Conservation (phyloP, 1,139 yeast species). For the Suhomyces bokatorum region DNA sequence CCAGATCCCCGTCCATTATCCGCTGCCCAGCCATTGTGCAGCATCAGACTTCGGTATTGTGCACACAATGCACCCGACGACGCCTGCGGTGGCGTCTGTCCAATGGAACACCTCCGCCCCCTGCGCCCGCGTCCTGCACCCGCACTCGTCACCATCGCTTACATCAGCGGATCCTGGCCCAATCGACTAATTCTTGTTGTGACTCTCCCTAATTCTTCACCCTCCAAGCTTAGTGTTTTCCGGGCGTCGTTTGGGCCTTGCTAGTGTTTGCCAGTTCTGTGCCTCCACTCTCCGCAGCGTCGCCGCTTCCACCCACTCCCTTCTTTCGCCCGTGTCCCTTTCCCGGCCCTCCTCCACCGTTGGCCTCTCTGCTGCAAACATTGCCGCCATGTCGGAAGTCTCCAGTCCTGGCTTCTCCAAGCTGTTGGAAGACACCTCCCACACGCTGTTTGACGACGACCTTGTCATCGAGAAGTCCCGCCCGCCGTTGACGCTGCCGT, state of each 20-base stretch:
- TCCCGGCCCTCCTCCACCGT: background rate
- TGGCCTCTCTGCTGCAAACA: background rate
- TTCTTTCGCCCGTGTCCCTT: background rate
- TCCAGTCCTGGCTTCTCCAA: slow-evolving; percentile 7
- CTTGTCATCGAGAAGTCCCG: background rate
- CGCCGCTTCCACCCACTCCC: background rate
- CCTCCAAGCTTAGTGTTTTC: background rate
- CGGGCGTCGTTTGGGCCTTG: background rate
- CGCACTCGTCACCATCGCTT: too few relatives aligned
- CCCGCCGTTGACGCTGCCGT: slow-evolving; percentile 5
- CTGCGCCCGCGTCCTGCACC: too few relatives aligned
- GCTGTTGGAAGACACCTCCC: slow-evolving; percentile 7
- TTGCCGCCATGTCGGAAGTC: slow-evolving; percentile 1
- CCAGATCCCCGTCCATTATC: too few relatives aligned
- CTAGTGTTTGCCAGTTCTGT: background rate
- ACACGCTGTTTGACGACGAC: slow-evolving; percentile 6
- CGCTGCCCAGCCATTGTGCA: background rate
- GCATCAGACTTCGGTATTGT: background rate
- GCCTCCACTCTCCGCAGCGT: background rate
- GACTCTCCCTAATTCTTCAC: background rate
- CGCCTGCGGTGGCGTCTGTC: too few relatives aligned
- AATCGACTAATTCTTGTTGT: background rate
- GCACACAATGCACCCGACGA: background rate
- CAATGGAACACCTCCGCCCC: too few relatives aligned
- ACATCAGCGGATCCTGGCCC: too few relatives aligned